These are phyloP conservation scores for Gracilaria domingensis DNA, from an alignment of 23 red algal species.

Conservation along the genomic window DNA sequence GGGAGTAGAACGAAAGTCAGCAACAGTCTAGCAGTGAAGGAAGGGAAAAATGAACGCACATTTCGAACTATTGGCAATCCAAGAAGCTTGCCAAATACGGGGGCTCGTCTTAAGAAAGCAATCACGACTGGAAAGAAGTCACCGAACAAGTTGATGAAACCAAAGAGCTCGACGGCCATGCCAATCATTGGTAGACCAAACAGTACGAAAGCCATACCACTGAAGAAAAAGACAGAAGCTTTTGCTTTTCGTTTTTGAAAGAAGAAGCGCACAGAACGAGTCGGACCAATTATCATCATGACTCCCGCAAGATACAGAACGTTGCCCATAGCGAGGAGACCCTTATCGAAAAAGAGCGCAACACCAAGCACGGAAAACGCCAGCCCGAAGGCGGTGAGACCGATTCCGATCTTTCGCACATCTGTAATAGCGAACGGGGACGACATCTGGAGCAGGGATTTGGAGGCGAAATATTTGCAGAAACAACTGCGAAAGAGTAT, in stretches of 20 bases:
- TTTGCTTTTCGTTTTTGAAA: conserved; percentile 80
- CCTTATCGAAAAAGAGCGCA: conserved; percentile 91
- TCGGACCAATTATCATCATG: conserved; percentile 89
- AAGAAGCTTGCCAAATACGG: conserved; percentile 79
- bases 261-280: conserved; percentile 96
- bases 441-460: conserved; percentile 5
- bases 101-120: conserved; percentile 79
- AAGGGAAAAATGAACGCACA: conserved; percentile 52
- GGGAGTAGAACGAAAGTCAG: background rate
- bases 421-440: conserved; percentile 69
- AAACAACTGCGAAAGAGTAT: background rate
- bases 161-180: conserved; percentile 80
- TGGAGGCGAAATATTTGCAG: background rate
- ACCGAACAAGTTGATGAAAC: conserved; percentile 90
- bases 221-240: conserved; percentile 89
- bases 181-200: conserved; percentile 89
- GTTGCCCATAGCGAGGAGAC: conserved; percentile 91
- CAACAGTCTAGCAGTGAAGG: background rate
- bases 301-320: conserved; percentile 87
- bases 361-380: conserved; percentile 88
- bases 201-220: conserved; percentile 89
- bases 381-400: conserved; percentile 88
- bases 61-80: conserved; percentile 58
- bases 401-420: conserved; percentile 94
- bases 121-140: conserved; percentile 89